A percentile compares a stretch with the other conserved stretches of the same genome.
phyloP scores from a whole-genome alignment of 2,329 filamentous ascomycete genomes.

The Botrytis byssoidea region DNA sequence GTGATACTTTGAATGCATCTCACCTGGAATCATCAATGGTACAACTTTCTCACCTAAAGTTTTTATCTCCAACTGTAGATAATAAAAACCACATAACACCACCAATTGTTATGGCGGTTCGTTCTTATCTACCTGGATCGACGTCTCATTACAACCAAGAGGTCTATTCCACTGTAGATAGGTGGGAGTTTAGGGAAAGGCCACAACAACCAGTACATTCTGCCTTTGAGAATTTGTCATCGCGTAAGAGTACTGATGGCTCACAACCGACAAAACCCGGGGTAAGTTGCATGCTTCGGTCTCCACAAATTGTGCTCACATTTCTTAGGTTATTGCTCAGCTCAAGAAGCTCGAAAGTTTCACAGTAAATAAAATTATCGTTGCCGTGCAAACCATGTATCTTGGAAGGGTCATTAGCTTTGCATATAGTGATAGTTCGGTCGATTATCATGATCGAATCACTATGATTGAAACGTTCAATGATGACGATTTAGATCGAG shows the following conservation, averaged over 20 bases:
- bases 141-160: slow-evolving; percentile 60
- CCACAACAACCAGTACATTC: slow-evolving; percentile 63
- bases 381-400: slow-evolving; percentile 67
- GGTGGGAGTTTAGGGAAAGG: slow-evolving; percentile 74
- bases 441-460: slow-evolving; percentile 75
- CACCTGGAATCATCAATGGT: slow-evolving; percentile 53
- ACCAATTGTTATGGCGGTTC: slow-evolving; percentile 69
- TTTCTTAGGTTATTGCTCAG: slow-evolving; percentile 42
- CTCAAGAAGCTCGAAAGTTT: slow-evolving; percentile 68
- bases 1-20: slow-evolving; percentile 39
- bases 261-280: slow-evolving; percentile 24
- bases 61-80: slow-evolving; percentile 61
- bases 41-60: slow-evolving; percentile 71
- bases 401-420: slow-evolving; percentile 71
- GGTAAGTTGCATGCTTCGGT: slow-evolving; percentile 29
- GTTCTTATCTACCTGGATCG: slow-evolving; percentile 57
- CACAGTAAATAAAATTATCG: slow-evolving; percentile 65
- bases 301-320: slow-evolving; percentile 16
- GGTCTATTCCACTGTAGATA: slow-evolving; percentile 71
- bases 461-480: slow-evolving; percentile 68
- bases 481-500: slow-evolving; percentile 60
- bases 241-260: slow-evolving; percentile 52
- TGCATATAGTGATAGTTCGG: slow-evolving; percentile 73
- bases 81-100: slow-evolving; percentile 41
- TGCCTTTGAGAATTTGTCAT: slow-evolving; percentile 73